These are phyloP conservation scores for Royoungia palumana DNA, from an alignment of 768 basidiomycete species.

Conservation along the genomic window DNA sequence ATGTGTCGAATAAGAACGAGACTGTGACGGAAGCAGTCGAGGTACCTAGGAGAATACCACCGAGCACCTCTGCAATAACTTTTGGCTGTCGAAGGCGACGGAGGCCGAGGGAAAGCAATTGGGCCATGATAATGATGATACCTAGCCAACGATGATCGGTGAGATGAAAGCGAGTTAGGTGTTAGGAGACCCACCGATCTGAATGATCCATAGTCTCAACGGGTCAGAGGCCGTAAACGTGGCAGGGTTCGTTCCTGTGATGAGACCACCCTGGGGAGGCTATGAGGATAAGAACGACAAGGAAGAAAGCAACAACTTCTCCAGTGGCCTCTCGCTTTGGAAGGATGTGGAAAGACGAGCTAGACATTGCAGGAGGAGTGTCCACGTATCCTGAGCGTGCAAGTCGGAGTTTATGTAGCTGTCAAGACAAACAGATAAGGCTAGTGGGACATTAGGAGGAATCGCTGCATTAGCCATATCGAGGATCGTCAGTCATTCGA, in stretches of 20 bases:
- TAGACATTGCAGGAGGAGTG: background rate
- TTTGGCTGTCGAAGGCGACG: conserved; percentile 80
- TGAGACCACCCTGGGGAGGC: conserved; percentile 60
- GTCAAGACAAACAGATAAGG: too few relatives aligned
- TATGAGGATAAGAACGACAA: conserved; percentile 1
- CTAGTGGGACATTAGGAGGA: too few relatives aligned
- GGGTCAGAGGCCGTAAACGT: conserved; percentile 65
- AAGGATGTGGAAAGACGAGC: background rate
- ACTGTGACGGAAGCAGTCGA: conserved; percentile 38
- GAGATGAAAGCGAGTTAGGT: background rate
- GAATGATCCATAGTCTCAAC: conserved; percentile 71
- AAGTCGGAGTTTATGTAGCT: too few relatives aligned
- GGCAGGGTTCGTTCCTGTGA: conserved; percentile 73
- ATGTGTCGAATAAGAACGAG: background rate
- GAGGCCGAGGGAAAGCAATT: conserved; percentile 67
- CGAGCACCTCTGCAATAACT: conserved; percentile 81
- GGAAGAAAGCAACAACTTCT: conserved; percentile 13
- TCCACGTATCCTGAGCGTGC: too few relatives aligned
- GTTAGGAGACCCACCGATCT: conserved; percentile 54
- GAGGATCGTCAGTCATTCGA: too few relatives aligned
- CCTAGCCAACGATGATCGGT: conserved; percentile 41
- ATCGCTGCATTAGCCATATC: too few relatives aligned
- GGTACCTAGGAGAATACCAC: conserved; percentile 82
- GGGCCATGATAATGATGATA: conserved; percentile 79
- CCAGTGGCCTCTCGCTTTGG: conserved; percentile 17